A percentile compares a stretch with the other conserved stretches of the same genome.
phyloP scores from a whole-genome alignment of 2,329 filamentous ascomycete species.

The Trichophaea hybrida region DNA sequence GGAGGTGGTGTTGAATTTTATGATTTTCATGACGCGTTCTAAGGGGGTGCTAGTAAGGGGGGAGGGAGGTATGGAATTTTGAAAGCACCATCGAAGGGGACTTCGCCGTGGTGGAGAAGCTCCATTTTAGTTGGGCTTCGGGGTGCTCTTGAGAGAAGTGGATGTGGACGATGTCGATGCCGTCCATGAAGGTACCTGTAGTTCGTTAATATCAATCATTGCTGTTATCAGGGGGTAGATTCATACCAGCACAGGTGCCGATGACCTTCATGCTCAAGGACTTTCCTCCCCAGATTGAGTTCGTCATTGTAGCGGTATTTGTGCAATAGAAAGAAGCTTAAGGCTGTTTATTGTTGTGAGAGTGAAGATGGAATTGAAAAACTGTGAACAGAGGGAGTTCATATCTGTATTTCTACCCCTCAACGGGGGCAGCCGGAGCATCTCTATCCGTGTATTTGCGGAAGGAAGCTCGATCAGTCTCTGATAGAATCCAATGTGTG shows the following conservation, averaged over 20 bases:
- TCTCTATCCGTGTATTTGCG: background rate
- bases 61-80: background rate
- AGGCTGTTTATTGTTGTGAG: too few relatives aligned
- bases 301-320: background rate
- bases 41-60: background rate
- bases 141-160: constrained; percentile 41
- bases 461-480: background rate
- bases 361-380: too few relatives aligned
- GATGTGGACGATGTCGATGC: constrained; percentile 45
- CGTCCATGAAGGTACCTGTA: constrained; percentile 29
- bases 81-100: background rate
- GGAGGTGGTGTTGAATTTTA: constrained; percentile 40
- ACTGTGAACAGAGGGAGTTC: background rate
- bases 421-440: background rate
- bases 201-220: background rate
- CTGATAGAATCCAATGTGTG: background rate
- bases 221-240: background rate
- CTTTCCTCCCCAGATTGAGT: background rate
- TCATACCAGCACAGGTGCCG: background rate
- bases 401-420: background rate
- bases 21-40: constrained; percentile 43
- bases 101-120: constrained; percentile 31
- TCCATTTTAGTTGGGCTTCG: constrained; percentile 40
- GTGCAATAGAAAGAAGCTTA: background rate
- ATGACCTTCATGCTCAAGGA: background rate